Conservation (phyloP, 257 asterid species). For the Perilla frutescens region DNA sequence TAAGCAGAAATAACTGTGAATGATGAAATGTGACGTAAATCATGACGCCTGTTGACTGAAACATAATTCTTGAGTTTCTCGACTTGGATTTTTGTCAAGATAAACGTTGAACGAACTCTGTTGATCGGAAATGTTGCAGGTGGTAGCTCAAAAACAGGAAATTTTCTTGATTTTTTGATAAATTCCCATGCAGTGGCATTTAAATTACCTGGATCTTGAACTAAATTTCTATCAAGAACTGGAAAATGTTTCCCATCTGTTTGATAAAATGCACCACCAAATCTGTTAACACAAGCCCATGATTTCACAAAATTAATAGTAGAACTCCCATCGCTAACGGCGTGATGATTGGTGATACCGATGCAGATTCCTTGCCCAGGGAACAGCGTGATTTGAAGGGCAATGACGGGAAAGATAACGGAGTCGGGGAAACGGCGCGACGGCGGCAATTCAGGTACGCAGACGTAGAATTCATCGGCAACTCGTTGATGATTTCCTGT, state of each 20-base stretch:
- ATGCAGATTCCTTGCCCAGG: slow-evolving; percentile 43
- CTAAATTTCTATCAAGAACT: slow-evolving; percentile 31
- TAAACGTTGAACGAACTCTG: slow-evolving; percentile 42
- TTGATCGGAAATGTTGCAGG: slow-evolving; percentile 9
- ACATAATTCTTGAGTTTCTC: slow-evolving; percentile 38
- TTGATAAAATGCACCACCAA: neutral
- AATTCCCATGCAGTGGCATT: slow-evolving; percentile 17
- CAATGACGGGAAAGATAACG: slow-evolving; percentile 27
- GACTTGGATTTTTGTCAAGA: slow-evolving; percentile 30
- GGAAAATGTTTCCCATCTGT: slow-evolving; percentile 24
- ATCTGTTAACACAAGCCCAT: slow-evolving; percentile 38
- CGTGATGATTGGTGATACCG: slow-evolving; percentile 45
- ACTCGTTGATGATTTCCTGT: slow-evolving; percentile 32
- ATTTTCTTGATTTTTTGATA: neutral
- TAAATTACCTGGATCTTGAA: slow-evolving; percentile 35
- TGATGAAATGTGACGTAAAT: slow-evolving; percentile 34
- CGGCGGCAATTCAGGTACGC: slow-evolving; percentile 39
- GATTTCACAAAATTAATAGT: slow-evolving; percentile 39
- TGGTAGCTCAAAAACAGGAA: neutral
- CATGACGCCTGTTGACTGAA: neutral
- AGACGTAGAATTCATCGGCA: slow-evolving; percentile 34
- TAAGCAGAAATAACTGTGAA: slow-evolving; percentile 44
- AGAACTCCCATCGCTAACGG: slow-evolving; percentile 43
- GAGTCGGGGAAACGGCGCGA: neutral
- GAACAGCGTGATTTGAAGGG: slow-evolving; percentile 49